Evolutionary conservation across 1,284 basidiomycete genomes (phyloP).

Genomic region (Athelia sp.): DNA sequence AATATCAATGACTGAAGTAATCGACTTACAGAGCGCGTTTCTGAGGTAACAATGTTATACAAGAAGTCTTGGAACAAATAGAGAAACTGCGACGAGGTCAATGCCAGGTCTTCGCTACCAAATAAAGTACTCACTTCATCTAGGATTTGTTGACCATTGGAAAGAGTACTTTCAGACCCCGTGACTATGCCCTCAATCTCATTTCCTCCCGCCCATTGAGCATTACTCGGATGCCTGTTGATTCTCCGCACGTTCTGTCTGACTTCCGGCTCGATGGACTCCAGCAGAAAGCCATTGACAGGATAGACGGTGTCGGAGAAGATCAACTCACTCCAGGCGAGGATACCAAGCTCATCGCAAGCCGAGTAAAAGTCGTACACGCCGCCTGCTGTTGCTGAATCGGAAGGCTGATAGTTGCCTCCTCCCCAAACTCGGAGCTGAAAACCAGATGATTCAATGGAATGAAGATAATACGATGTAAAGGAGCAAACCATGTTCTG

Average conservation of each 20-base stretch:
- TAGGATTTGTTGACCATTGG: background rate
- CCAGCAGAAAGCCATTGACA: constrained; percentile 47
- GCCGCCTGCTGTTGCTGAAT: constrained; percentile 35
- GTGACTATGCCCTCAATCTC: constrained; percentile 55
- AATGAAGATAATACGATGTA: background rate
- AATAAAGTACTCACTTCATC: background rate
- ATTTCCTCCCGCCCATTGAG: constrained; percentile 59
- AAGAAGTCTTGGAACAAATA: constrained; percentile 51
- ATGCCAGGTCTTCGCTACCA: too few species aligned
- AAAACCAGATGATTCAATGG: background rate
- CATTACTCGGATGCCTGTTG: constrained; percentile 54
- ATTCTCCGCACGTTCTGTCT: constrained; percentile 52
- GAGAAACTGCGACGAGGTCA: constrained; percentile 33
- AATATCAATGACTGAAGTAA: background rate
- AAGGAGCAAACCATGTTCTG: constrained; percentile 53
- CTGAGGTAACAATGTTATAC: constrained; percentile 41
- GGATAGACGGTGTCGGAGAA: constrained; percentile 60
- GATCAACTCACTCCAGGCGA: constrained; percentile 63
- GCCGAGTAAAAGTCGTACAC: constrained; percentile 53
- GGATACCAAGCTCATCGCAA: constrained; percentile 59
- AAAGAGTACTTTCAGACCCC: constrained; percentile 20
- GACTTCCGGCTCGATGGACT: constrained; percentile 51
- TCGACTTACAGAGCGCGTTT: constrained; percentile 51
- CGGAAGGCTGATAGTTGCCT: constrained; percentile 45
- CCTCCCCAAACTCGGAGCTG: constrained; percentile 59